These are phyloP conservation scores for Penicillium nucicola DNA, from an alignment of 495 filamentous ascomycete species.

Conservation along the genomic window DNA sequence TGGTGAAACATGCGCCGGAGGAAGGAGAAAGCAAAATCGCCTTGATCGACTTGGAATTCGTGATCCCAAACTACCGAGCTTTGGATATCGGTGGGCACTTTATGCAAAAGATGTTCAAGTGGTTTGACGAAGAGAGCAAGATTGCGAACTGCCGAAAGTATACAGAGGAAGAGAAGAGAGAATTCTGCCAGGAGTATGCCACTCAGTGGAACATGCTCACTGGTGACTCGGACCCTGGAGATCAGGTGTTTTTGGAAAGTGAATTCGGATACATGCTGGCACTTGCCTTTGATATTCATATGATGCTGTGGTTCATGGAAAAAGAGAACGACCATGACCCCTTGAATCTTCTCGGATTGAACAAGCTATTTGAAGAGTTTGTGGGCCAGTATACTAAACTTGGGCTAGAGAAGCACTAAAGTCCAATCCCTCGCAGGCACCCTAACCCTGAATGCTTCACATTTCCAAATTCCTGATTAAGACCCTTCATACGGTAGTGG, in stretches of 20 bases:
- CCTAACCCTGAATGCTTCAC: too few species aligned
- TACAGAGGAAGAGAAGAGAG: conserved; percentile 28
- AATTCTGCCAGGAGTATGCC: conserved; percentile 30
- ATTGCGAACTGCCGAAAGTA: conserved; percentile 27
- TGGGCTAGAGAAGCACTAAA: conserved; percentile 1
- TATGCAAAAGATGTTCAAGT: conserved; percentile 36
- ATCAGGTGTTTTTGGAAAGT: conserved; percentile 26
- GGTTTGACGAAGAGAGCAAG: conserved; percentile 30
- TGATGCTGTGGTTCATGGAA: conserved; percentile 32
- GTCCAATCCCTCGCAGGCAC: too few species aligned
- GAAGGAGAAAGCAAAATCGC: conserved; percentile 23
- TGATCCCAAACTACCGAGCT: conserved; percentile 29
- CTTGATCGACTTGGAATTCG: conserved; percentile 32
- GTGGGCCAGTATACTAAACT: conserved; percentile 19
- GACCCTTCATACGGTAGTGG: too few species aligned
- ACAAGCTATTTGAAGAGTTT: conserved; percentile 30
- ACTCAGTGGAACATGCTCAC: conserved; percentile 23
- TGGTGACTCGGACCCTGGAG: conserved; percentile 27
- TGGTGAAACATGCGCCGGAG: conserved; percentile 23
- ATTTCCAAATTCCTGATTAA: too few species aligned
- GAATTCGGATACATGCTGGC: conserved; percentile 28
- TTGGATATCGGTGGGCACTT: conserved; percentile 35
- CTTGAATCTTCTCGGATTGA: conserved; percentile 23
- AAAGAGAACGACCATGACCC: conserved; percentile 21
- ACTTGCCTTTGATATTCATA: conserved; percentile 31